Conservation (phyloP, 306 rosid genomes). For the Hippophae rhamnoides region DNA sequence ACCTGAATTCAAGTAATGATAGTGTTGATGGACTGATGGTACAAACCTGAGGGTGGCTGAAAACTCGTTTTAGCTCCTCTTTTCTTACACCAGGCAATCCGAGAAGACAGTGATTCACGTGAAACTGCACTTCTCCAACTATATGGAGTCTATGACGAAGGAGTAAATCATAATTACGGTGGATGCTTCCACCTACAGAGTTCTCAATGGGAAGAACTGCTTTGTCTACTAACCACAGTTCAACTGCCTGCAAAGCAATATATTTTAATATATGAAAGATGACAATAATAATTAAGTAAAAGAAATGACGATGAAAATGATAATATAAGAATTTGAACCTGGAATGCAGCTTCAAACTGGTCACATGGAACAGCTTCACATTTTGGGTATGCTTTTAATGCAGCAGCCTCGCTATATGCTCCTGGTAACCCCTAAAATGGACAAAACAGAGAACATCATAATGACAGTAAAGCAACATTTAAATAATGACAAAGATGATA, state of each 20-base stretch:
- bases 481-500: not conserved
- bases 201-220: conserved; percentile 64
- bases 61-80: conserved; percentile 49
- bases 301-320: not conserved
- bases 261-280: too few relatives aligned
- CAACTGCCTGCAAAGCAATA: conserved; percentile 46
- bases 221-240: conserved; percentile 57
- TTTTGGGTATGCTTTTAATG: conserved; percentile 58
- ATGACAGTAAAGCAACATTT: not conserved
- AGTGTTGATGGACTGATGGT: too few relatives aligned
- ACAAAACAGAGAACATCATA: conserved; percentile 1
- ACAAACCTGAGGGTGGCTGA: conserved; percentile 58
- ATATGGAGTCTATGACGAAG: conserved; percentile 75
- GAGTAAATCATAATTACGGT: conserved; percentile 71
- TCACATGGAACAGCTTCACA: conserved; percentile 56
- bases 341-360: conserved; percentile 59
- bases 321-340: conserved; percentile 27
- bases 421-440: conserved; percentile 54
- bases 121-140: conserved; percentile 68
- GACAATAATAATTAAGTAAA: too few relatives aligned
- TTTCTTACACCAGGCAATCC: conserved; percentile 57
- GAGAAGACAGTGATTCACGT: conserved; percentile 48
- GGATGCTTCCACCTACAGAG: conserved; percentile 64
- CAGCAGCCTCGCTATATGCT: conserved; percentile 64
- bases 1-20: too few relatives aligned